Conservation (phyloP, 1,284 basidiomycete species). For the Cystobasidium pallidum region DNA sequence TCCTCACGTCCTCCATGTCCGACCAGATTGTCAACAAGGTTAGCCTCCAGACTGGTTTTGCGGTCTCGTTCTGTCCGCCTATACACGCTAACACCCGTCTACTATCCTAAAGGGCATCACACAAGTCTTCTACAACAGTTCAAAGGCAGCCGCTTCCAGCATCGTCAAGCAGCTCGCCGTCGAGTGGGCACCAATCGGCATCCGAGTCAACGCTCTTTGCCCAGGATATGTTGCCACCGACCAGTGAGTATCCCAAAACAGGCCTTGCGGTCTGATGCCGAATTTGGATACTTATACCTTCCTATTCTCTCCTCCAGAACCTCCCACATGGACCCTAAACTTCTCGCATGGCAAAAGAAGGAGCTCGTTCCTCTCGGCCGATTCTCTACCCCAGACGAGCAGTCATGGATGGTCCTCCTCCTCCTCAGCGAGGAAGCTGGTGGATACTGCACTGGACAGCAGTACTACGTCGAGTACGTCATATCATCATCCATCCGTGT, state of each 20-base stretch:
- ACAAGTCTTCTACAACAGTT: conserved; percentile 53
- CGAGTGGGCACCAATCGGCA: conserved; percentile 61
- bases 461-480: conserved; percentile 36
- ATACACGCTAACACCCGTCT: neutral
- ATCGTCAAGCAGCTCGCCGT: conserved; percentile 65
- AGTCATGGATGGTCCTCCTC: conserved; percentile 59
- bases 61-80: too few relatives aligned
- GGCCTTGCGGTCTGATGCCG: neutral
- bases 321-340: conserved; percentile 48
- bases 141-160: conserved; percentile 62
- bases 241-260: too few relatives aligned
- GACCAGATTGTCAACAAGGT: conserved; percentile 62
- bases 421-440: conserved; percentile 57
- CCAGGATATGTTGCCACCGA: conserved; percentile 59
- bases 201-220: conserved; percentile 67
- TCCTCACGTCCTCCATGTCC: conserved; percentile 63
- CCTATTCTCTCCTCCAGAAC: neutral
- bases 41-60: conserved; percentile 59
- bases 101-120: neutral
- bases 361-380: conserved; percentile 57
- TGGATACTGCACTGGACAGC: conserved; percentile 33
- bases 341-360: conserved; percentile 49
- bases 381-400: conserved; percentile 60
- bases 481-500: neutral
- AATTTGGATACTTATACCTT: neutral